Conservation (phyloP, 805 yeast genomes). For the Pichia ethanolica region DNA sequence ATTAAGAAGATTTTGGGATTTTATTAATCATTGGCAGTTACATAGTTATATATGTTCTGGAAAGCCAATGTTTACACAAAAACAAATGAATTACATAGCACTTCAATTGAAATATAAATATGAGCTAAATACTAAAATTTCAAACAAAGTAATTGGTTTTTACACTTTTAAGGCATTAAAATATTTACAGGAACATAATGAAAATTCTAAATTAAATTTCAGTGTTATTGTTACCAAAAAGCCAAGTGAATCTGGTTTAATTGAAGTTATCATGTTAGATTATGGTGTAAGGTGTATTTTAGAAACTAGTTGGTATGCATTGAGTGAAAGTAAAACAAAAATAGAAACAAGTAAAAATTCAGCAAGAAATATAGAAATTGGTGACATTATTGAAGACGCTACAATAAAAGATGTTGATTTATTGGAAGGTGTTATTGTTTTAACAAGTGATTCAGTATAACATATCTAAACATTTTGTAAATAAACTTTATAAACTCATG, state of each 20-base stretch:
- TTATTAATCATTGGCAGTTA: slow-evolving; percentile 73
- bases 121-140: slow-evolving; percentile 27
- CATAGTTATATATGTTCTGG: slow-evolving; percentile 34
- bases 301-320: slow-evolving; percentile 24
- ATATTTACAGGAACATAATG: slow-evolving; percentile 15
- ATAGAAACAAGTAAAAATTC: slow-evolving; percentile 14
- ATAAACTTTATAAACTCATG: too few relatives aligned
- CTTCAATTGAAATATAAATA: slow-evolving; percentile 40
- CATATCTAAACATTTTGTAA: too few relatives aligned
- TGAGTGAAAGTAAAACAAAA: slow-evolving; percentile 14
- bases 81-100: slow-evolving; percentile 31
- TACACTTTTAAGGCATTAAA: slow-evolving; percentile 26
- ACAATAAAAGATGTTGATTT: slow-evolving; percentile 35
- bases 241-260: slow-evolving; percentile 32
- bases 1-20: slow-evolving; percentile 72
- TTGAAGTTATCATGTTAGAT: slow-evolving; percentile 24
- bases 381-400: slow-evolving; percentile 35
- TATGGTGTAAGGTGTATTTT: slow-evolving; percentile 26
- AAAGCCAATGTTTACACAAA: slow-evolving; percentile 25
- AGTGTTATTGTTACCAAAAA: slow-evolving; percentile 36
- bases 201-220: slow-evolving; percentile 29
- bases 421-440: slow-evolving; percentile 33
- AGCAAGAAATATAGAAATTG: slow-evolving; percentile 32
- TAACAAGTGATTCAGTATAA: slow-evolving; percentile 22
- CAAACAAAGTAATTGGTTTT: slow-evolving; percentile 21